Evolutionary conservation across 2,329 filamentous ascomycete genomes (phyloP).

Genomic region (Calonectria crousiana): DNA sequence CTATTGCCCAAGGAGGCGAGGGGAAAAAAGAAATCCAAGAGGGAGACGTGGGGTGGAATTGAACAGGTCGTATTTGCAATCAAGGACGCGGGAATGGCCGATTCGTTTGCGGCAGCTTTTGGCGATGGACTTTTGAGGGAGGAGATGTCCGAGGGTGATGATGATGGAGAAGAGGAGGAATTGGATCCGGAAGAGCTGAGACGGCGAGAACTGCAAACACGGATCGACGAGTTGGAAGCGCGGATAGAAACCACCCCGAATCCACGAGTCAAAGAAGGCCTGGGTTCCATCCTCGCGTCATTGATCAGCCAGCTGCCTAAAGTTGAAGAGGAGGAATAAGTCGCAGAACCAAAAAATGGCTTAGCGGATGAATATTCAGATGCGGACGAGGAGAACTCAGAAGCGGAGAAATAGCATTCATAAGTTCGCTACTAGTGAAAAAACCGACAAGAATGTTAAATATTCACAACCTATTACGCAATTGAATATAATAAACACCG

Average conservation of each 20-base stretch:
- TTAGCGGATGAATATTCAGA: neutral
- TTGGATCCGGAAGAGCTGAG: slow-evolving; percentile 14
- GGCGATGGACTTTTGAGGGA: slow-evolving; percentile 45
- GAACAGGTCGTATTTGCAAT: slow-evolving; percentile 70
- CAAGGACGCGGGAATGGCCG: slow-evolving; percentile 62
- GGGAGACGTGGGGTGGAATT: slow-evolving; percentile 37
- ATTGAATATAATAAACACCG: too few relatives aligned
- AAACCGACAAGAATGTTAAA: too few relatives aligned
- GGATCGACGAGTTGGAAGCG: slow-evolving; percentile 35
- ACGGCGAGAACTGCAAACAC: slow-evolving; percentile 22
- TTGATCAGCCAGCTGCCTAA: slow-evolving; percentile 4
- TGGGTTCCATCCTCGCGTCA: neutral
- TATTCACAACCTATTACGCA: neutral
- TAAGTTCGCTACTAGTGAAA: neutral
- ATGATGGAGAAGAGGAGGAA: neutral
- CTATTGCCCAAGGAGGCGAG: slow-evolving; percentile 37
- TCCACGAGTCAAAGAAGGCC: slow-evolving; percentile 22
- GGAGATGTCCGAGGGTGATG: neutral
- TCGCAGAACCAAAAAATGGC: neutral
- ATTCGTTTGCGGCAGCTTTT: slow-evolving; percentile 63
- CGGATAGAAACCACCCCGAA: slow-evolving; percentile 28
- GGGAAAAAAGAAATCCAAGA: slow-evolving; percentile 28
- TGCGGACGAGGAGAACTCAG: neutral
- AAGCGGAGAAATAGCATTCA: neutral
- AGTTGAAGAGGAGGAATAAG: neutral